These are phyloP conservation scores for Aspergillus amoenus DNA, from an alignment of 2,329 filamentous ascomycete genomes.

Conservation along the genomic window DNA sequence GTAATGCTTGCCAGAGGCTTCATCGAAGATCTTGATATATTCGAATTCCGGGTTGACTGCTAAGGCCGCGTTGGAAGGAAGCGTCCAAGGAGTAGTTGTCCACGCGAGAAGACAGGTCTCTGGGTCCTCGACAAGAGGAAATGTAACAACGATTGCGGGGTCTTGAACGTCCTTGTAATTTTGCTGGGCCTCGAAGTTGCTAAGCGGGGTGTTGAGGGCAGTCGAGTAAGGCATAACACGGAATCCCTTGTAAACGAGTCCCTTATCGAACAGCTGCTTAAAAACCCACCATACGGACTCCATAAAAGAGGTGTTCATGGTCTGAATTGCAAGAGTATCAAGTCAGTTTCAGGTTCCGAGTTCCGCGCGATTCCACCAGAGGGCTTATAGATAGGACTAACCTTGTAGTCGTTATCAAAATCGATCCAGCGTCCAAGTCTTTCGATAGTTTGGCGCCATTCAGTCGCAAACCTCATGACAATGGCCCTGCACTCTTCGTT, in stretches of 20 bases:
- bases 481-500: constrained; percentile 90
- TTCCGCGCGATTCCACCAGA: background rate
- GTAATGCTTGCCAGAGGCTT: constrained; percentile 78
- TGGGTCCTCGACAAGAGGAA: constrained; percentile 76
- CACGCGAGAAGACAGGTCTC: constrained; percentile 76
- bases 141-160: constrained; percentile 83
- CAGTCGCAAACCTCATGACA: constrained; percentile 83
- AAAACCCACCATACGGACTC: constrained; percentile 97
- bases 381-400: constrained; percentile 28
- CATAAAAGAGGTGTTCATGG: constrained; percentile 95
- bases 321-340: constrained; percentile 50
- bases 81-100: constrained; percentile 87
- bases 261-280: constrained; percentile 88
- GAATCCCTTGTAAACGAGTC: constrained; percentile 83
- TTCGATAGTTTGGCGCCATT: constrained; percentile 88
- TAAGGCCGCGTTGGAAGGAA: constrained; percentile 77
- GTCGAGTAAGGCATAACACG: constrained; percentile 96
- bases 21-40: constrained; percentile 82
- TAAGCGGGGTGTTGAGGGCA: constrained; percentile 81
- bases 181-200: constrained; percentile 91
- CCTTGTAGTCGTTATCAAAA: constrained; percentile 97
- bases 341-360: constrained; percentile 2
- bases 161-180: constrained; percentile 94
- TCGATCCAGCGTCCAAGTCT: constrained; percentile 93
- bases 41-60: constrained; percentile 80